Evolutionary conservation across 371 early-diverging fungal species (phyloP), one percentile per base, ranked within the genome.

Genomic region (Synchytrium microbalum): DNA sequence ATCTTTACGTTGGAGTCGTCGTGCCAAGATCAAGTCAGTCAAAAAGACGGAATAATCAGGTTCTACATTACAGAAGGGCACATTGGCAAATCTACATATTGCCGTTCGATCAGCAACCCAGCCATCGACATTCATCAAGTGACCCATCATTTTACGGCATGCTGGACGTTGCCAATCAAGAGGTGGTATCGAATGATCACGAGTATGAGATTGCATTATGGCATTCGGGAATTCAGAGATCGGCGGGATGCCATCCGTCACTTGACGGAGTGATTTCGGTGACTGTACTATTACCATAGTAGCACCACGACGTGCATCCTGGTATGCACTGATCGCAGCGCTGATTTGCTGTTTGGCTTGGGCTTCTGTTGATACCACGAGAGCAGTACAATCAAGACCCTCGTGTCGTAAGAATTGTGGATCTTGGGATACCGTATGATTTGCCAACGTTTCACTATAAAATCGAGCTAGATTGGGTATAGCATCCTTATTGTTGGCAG

Each of bases 21-120:
- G 80, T 0, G 95, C 92, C 69, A 91, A 87, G 27, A 86, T 75
- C 1, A 96, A 66, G 72, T 98, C 98, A 0, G 90, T 76, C 54
- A 92, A 72, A 59, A 90, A 91, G 23, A 90, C 60, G 24, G 85
- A 72, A 2, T 89, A 82, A 68, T 98, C 94, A 30, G 82, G 76
- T 38, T 74, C 87, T 56, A 98, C 80, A 67, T 98, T 96, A 68
- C 95, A 88, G 28, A 96, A 66, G 0, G 98, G 98, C 1, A 95
- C 78, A 68, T 92, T 86, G 0, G 92, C 82, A 69, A 91, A 94
- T 38, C 90, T 81, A 2, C 95, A 79, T 56, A 92, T 81, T 0
- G 80, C 80, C 14, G 93, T 69, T 38, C 87, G 86, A 60, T 91
- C 88, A 28, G 79, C 75, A 27, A 96, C 62, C 83, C 87, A 92